Evolutionary conservation across 805 yeast species (phyloP), one percentile per base, ranked within the genome.

Genomic region (Candida broadrunensis): DNA sequence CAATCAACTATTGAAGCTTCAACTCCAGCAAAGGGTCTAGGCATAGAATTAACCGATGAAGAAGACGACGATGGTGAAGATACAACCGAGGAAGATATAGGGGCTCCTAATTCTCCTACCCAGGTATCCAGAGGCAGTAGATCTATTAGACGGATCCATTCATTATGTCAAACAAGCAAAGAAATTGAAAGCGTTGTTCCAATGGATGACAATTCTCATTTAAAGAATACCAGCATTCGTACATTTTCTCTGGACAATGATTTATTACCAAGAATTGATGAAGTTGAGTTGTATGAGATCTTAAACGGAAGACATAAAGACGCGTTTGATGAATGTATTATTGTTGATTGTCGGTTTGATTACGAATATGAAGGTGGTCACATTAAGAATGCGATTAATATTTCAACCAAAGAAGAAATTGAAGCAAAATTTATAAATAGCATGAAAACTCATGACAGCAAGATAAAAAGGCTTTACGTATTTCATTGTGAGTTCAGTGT

Each of bases 401-500:
- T 89, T 23, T 80, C 85, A 31, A 76, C 84, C 27, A 83, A 84
- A 50, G 77, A 76, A 41, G 84, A 79, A 36, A 67, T 91, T 33
- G 95, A 88, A 52, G 65, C 72, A 29, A 58, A 61, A 36, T 74
- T 89, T 47, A 65, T 60, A 23, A 40, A 44, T 75, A 18, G 51
- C 50, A 30, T 32, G 11, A 31, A 34, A n/a, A 29, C 34, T 37
- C 17, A 49, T 51, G 21, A 49, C 43, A 42, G 37, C 27, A 15
- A 30, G n/a, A 55, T 51, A 31, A 72, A 67, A 15, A 71, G 70
- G 16, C 65, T 93, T 41, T 60, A 91, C 5, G 73, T 93, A 9
- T 91, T 93, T 69, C 97, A 93, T 63, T 93, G 99, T 65, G 99
- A 93, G 63, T 91, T 88, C 60, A 84, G 95, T 29, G 80, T 95